Base-by-base conservation (phyloP, 2,329 filamentous ascomycete genomes). In the Xylaria sp. region DNA sequence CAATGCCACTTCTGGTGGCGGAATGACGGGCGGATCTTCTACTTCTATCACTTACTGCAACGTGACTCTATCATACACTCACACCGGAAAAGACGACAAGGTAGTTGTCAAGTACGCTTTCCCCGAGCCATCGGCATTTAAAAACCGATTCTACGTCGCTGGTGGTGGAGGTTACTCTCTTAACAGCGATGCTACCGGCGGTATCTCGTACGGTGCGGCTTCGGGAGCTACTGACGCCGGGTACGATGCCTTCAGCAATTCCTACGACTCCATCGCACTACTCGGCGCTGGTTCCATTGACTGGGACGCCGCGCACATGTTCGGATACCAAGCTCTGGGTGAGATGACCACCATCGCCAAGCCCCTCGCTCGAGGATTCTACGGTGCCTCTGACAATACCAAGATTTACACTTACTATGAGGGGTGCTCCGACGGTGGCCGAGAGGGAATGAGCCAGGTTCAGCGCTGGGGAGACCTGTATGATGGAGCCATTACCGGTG, bases 391-490 rank as follows among this genome's bases (percentile, higher is more conserved):
- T 23, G 59, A 65, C 7, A 59, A 69, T 55, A 55, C 63, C 61
- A 74, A 75, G 63, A 74, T 84, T 52, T 81, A 79, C 71, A 82
- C 83, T 35, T 85, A 87, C 74, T 86, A 82, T 71, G 70, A 79
- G 64, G 80, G 79, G 15, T 83, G 79, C 67, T 81, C 79, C 7
- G 77, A 81, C 38, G 80, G 80, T 12, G 79, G 82, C 0, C 78
- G 82, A 43, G 80, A 84, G 72, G 83, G 81, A n/a, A 79, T 79
- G 78, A 78, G 75, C 37, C 76, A 79, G 63, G 74, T 78, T 7
- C 78, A 81, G 66, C 74, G 75, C 12, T 80, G 68, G 58, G 74
- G 69, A 5, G 73, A 77, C 5, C 71, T 77, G 50, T 83, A 78
- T 60, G 81, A 83, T 55, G 81, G 81, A 23, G 79, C 74, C 9